These are phyloP conservation scores for Saitozyma podzolica DNA, from an alignment of 768 basidiomycete genomes.

Conservation along the genomic window DNA sequence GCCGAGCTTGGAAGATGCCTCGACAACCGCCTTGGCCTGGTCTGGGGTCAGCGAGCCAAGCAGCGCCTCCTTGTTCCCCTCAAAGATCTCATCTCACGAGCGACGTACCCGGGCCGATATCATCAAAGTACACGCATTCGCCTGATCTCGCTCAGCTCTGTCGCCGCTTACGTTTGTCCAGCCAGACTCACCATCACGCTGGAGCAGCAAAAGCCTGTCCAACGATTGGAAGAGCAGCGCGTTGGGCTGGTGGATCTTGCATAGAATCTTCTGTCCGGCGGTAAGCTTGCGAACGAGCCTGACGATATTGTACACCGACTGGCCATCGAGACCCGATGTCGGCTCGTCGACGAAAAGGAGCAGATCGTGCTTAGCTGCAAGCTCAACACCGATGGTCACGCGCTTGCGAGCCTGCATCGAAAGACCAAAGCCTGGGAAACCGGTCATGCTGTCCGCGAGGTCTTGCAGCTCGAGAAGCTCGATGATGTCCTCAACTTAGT, in stretches of 20 bases:
- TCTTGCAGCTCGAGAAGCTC: slow-evolving; percentile 82
- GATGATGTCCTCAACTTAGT: slow-evolving; percentile 69
- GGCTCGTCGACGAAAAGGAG: slow-evolving; percentile 87
- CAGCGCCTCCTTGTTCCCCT: too few species aligned
- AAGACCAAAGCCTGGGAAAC: slow-evolving; percentile 49
- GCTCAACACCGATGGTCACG: slow-evolving; percentile 81
- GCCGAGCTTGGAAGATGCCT: too few species aligned
- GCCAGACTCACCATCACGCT: slow-evolving; percentile 68
- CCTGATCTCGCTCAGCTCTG: too few species aligned
- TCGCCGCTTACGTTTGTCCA: too few species aligned
- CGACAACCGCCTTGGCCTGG: too few species aligned
- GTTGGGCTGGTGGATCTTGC: slow-evolving; percentile 86
- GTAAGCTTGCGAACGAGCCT: slow-evolving; percentile 72
- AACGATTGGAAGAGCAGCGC: slow-evolving; percentile 81
- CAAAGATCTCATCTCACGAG: too few species aligned
- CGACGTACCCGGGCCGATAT: slow-evolving; percentile 47
- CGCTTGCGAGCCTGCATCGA: slow-evolving; percentile 63
- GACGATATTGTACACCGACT: slow-evolving; percentile 53
- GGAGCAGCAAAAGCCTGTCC: slow-evolving; percentile 73
- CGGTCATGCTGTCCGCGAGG: slow-evolving; percentile 76
- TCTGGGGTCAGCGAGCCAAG: too few species aligned
- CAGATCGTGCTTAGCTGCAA: slow-evolving; percentile 80
- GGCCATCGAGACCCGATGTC: slow-evolving; percentile 68
- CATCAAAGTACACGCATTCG: slow-evolving; percentile 65
- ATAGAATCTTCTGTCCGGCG: slow-evolving; percentile 81